Base-by-base conservation (phyloP, 495 filamentous ascomycete species). In the Letharia columbiana region DNA sequence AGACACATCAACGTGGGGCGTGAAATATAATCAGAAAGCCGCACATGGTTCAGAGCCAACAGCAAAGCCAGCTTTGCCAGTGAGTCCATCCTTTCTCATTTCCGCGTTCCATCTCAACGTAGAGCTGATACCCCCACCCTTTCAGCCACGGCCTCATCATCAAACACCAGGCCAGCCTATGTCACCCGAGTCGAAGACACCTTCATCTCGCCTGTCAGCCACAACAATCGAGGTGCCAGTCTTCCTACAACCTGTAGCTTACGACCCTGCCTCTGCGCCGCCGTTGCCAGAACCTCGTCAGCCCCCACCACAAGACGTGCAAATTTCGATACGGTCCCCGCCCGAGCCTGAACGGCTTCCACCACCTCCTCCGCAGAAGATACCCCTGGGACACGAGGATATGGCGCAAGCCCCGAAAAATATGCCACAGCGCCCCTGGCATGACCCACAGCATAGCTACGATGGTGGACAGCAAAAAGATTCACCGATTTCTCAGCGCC, bases 51-150 rank as follows among this genome's bases (percentile, higher is more conserved):
- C 76, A 37, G 70, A 72, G 18, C 75, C 78, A 56, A 54, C 8
- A 23, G 44, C 69, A 56, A 70, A 70, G 65, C 80, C 80, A 59
- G 78, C 80, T 20, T 72, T 84, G 47, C 81, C 81, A 12, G 81
- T 83, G 71, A 72, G 80, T 72, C 8, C 50, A 37, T 40, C 47
- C 6, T 54, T 52, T 28, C 15, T 31, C 10, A 54, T 23, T 12
- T 54, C 7, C 2, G 9, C n/a, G 8, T 28, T 49, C 20, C 33
- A 13, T 20, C n/a, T 33, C 11, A 28, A n/a, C 20, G 12, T 28
- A 12, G 33, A 1, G n/a, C 59, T 66, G 18, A 66, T 8, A 4
- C 47, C 1, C n/a, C n/a, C 28, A 62, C 15, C 17, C 20, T 60
- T 31, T 40, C 45, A 69, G 67, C 67, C 67, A 28, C 50, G 67